phyloP scores from a whole-genome alignment of 345 rosid species.

The Moricandia arvensis region DNA sequence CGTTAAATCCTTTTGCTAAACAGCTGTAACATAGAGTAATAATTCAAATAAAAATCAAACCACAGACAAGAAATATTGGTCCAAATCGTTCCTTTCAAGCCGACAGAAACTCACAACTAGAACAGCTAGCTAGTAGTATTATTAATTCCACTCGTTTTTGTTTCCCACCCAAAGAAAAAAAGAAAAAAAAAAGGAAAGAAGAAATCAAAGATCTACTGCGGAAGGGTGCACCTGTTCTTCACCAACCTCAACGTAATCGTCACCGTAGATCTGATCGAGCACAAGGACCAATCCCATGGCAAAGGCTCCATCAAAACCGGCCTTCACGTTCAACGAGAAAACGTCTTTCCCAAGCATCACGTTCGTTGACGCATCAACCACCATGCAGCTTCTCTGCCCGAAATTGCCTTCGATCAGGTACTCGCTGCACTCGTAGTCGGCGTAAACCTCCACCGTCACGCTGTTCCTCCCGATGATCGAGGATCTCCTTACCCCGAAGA shows the following conservation, averaged over 20 bases:
- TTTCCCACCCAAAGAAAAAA: conserved; percentile 9
- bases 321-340: conserved; percentile 59
- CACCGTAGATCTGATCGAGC: conserved; percentile 75
- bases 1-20: background rate
- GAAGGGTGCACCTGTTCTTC: conserved; percentile 42
- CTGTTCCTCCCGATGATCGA: conserved; percentile 55
- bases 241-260: conserved; percentile 38
- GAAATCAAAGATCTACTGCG: conserved; percentile 29
- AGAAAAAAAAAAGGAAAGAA: background rate
- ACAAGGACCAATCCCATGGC: conserved; percentile 87
- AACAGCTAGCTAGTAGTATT: background rate
- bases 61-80: conserved; percentile 4
- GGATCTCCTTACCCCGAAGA: conserved; percentile 66
- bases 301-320: conserved; percentile 80
- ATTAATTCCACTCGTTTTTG: conserved; percentile 27
- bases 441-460: conserved; percentile 60
- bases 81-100: conserved; percentile 24
- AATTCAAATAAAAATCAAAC: conserved; percentile 5
- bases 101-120: conserved; percentile 29
- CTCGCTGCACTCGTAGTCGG: conserved; percentile 43
- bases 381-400: conserved; percentile 56
- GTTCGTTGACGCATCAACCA: conserved; percentile 74
- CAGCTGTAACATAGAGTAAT: conserved; percentile 19
- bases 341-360: conserved; percentile 91
- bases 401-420: conserved; percentile 77